Base-by-base conservation (phyloP, 257 asterid species). In the Coffea canephora region DNA sequence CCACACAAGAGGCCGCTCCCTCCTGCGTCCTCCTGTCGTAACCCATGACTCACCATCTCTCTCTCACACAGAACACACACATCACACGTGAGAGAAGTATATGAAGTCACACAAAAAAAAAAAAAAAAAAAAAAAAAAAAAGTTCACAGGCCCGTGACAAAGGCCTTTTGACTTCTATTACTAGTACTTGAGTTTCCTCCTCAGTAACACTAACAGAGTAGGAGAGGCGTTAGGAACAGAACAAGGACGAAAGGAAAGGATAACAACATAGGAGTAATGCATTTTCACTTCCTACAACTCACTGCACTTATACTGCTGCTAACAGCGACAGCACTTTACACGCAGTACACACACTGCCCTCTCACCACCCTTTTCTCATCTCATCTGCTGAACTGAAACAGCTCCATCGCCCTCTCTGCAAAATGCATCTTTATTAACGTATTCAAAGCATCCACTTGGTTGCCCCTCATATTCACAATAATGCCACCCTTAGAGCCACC, bases 241-340 rank as follows among this genome's bases (percentile, higher is more conserved):
- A 71, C 14, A 4, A 36, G 7, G 74, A 76, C 70, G 66, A 57
- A 57, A 49, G 61, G 69, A 74, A 25, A 39, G 69, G 62, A 78
- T 66, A 31, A 31, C 34, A 59, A 67, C 45, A 69, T 34, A 69
- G 84, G 59, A 52, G 46, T 27, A 74, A 36, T 71, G 78, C 34
- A 54, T n/a, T 25, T 41, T 25, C 71, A 11, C 6, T 27, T 31
- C 34, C 34, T 31, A 31, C 34, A 31, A 31, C 34, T 31, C 34
- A 31, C 34, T 31, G 34, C 34, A 39, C 43, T 39, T 39, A 31
- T 1, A 31, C 43, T 39, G 43, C 43, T 39, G 43, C n/a, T 25
- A 70, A 52, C 61, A 74, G 80, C 68, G 61, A 66, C 25, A 34
- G 27, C 86, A 81, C 84, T 31, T 48, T 59, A 48, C 82, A 73